Evolutionary conservation across 2,329 filamentous ascomycete species (phyloP).

Genomic region (Aspergillus bombycis): DNA sequence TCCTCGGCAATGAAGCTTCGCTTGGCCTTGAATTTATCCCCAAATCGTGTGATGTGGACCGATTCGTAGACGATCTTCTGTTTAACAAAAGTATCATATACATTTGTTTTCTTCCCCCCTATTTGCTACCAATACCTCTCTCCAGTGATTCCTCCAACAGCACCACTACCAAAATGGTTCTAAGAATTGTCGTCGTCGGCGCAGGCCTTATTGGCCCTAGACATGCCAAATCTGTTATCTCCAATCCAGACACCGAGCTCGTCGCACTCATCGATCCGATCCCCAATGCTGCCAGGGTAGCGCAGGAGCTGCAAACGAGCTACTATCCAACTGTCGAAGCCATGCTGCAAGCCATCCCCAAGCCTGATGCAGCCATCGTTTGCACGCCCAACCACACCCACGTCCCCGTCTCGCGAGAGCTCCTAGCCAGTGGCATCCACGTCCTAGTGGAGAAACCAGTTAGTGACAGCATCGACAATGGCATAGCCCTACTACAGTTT

Average conservation of each 20-base stretch:
- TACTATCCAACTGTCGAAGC: constrained; percentile 46
- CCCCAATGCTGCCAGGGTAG: constrained; percentile 39
- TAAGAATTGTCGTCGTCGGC: constrained; percentile 51
- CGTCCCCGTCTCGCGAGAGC: constrained; percentile 53
- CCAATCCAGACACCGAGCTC: constrained; percentile 43
- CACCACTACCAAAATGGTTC: neutral
- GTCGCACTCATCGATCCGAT: constrained; percentile 53
- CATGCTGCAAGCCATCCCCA: constrained; percentile 44
- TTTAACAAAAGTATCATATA: neutral
- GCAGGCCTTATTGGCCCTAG: constrained; percentile 55
- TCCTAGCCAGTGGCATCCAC: constrained; percentile 54
- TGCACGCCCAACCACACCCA: constrained; percentile 65
- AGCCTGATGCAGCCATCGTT: constrained; percentile 60
- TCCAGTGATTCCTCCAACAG: neutral
- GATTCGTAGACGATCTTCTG: neutral
- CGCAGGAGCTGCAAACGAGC: constrained; percentile 41
- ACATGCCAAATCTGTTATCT: constrained; percentile 50
- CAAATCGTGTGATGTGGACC: neutral
- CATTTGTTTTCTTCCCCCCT: neutral
- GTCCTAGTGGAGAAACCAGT: constrained; percentile 63
- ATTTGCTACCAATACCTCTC: neutral
- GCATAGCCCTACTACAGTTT: constrained; percentile 25
- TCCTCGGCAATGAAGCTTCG: neutral
- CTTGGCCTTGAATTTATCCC: constrained; percentile 1
- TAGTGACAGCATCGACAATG: constrained; percentile 40